Evolutionary conservation across 768 basidiomycete species (phyloP), one percentile per base, ranked within the genome.

Genomic region (Saitozyma sp.): DNA sequence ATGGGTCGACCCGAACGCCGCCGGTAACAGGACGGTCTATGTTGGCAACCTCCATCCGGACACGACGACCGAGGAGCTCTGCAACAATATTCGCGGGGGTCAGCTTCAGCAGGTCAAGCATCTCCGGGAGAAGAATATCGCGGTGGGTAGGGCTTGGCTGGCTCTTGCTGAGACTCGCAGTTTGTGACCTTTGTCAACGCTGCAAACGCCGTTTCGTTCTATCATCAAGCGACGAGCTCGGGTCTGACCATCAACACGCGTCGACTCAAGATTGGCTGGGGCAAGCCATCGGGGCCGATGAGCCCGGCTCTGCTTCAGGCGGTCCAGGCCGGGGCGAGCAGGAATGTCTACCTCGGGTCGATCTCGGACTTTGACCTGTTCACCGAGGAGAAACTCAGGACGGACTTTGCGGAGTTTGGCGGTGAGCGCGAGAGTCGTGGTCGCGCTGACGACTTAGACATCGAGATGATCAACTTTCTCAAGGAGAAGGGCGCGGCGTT

Each of bases 161-260:
- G 38, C 9, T 40, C 9, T 29, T 51, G 57, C 57, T 50, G 52
- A 58, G 29, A 20, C 9, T 52, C 39, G 17, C 43, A 93, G 90
- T 99, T 98, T 67, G 90, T 97, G 58, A 95, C 92, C 6, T 98
- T 99, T 76, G 88, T 97, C 67, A 93, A 97, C 75, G 90, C 93
- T 10, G 87, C 89, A 0, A 90, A 91, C 55, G 94, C 96, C 2
- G 88, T 91, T 73, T 89, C 90, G 9, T 97, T 99, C 84, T 93
- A 87, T 86, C 90, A 95, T 74, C 88, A 92, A 43, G 92, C 95
- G 14, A 87, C 88, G 1, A 89, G 87, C 76, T 89, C 92, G 68
- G 93, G 94, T 7, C 83, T 99, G 59, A 91, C 89, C 20, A 83
- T 98, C 62, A 94, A 92, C 83, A 91, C 92, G 79, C 88, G 94